Evolutionary conservation across 306 rosid species (phyloP), one percentile per base, ranked within the genome.

Genomic region (Fragaria nilgerrensis): DNA sequence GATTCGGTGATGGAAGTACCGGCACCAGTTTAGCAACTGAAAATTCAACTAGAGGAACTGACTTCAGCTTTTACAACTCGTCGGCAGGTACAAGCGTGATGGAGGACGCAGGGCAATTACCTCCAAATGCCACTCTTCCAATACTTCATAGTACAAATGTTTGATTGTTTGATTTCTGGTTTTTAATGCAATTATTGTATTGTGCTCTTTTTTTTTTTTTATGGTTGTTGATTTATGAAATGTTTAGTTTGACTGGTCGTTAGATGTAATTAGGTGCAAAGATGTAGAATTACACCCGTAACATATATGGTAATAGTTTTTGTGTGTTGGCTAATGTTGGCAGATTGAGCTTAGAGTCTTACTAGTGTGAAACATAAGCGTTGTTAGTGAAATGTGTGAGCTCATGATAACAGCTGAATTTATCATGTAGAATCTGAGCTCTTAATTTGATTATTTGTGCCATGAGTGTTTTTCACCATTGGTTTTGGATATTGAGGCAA

Each of bases 51-150:
- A 16, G 70, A 75, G 87, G 75, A 67, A 73, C 76, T 2, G 76
- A 75, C 53, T 23, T 79, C 56, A 85, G 85, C 79, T 61, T 41
- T 50, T 73, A 73, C 62, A 68, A 55, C 64, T 79, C 88, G 59
- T 66, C 83, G 25, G 59, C 79, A 50, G 75, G 81, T 78, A 79
- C 85, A 1, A 89, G 80, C 77, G 45, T 34, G 2, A 61, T 78
- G 11, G 87, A 75, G 29, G 81, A 75, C 56, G 32, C 76, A 41
- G 59, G 73, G 43, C 65, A 14, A n/a, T 78, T 87, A 61, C 84
- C 86, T 5, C 17, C 3, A 0, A 55, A 34, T 78, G 71, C 20
- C 73, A 69, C 48, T 66, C 71, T 37, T 39, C 25, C 68, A 19
- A 62, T 62, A 2, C 14, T 5, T 11, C 0, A 0, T 11, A 39